These are phyloP conservation scores for Capronia americana DNA, from an alignment of 2,329 filamentous ascomycete species.

Conservation along the genomic window DNA sequence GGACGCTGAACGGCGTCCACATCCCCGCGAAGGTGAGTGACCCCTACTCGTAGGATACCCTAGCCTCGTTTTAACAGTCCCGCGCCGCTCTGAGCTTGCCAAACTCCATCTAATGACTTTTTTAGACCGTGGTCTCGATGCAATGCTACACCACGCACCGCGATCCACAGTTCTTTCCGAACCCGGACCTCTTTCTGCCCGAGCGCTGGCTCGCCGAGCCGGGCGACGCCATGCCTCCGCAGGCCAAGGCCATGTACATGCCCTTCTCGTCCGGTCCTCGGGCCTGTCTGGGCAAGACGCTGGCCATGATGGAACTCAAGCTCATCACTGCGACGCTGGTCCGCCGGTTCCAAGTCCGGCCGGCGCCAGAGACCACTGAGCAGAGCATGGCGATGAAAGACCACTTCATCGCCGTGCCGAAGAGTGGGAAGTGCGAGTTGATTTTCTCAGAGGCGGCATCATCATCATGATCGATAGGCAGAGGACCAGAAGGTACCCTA, in stretches of 20 bases:
- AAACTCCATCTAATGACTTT: too few species aligned
- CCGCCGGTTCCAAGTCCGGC: conserved; percentile 14
- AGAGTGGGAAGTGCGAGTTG: conserved; percentile 25
- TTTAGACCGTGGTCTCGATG: conserved; percentile 25
- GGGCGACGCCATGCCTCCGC: background rate
- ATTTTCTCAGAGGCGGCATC: conserved; percentile 1
- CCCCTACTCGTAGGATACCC: too few species aligned
- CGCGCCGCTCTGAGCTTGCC: background rate
- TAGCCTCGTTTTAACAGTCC: background rate
- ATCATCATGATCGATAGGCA: too few species aligned
- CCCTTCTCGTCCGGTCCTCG: conserved; percentile 37
- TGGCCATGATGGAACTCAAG: conserved; percentile 38
- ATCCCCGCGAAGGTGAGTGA: conserved; percentile 22
- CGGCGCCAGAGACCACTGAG: conserved; percentile 15
- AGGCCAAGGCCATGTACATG: conserved; percentile 22
- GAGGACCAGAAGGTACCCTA: too few species aligned
- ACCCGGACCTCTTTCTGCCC: conserved; percentile 26
- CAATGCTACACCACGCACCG: conserved; percentile 29
- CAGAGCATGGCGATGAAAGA: conserved; percentile 24
- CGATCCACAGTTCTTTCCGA: conserved; percentile 20
- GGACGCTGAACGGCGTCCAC: conserved; percentile 18
- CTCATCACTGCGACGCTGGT: conserved; percentile 32
- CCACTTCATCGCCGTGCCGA: conserved; percentile 25
- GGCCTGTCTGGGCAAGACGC: conserved; percentile 38
- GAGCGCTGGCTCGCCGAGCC: conserved; percentile 22